phyloP scores from a whole-genome alignment of 2,329 filamentous ascomycete genomes.

The Magnaporthiopsis incrustans region DNA sequence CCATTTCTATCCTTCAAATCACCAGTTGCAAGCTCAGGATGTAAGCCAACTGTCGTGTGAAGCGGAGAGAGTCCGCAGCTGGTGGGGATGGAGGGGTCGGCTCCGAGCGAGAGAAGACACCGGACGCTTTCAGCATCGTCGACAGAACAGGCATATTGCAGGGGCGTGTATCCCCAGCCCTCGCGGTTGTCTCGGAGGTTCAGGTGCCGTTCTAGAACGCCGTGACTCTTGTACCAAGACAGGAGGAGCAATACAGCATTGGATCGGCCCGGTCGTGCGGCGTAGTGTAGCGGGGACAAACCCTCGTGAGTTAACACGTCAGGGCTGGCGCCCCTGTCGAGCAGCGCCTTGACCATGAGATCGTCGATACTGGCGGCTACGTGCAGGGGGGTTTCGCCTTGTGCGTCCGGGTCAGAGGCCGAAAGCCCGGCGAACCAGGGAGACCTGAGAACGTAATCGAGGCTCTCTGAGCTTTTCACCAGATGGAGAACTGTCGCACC shows the following conservation, averaged over 20 bases:
- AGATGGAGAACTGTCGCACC: not conserved
- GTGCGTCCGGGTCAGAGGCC: not conserved
- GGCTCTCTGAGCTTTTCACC: not conserved
- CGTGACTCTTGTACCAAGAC: not conserved
- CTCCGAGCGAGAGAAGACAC: not conserved
- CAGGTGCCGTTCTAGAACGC: not conserved
- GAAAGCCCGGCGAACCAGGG: not conserved
- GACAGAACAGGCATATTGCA: not conserved
- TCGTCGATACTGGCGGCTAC: not conserved
- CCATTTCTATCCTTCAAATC: not conserved
- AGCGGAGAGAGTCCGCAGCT: not conserved
- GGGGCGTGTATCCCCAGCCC: not conserved
- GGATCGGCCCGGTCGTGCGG: not conserved
- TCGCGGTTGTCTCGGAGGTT: not conserved
- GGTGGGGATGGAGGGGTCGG: not conserved
- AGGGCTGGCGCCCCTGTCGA: not conserved
- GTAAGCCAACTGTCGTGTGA: not conserved
- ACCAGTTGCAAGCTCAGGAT: not conserved
- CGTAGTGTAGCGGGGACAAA: not conserved
- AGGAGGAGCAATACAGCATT: not conserved
- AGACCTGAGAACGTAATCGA: not conserved
- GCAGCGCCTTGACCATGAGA: not conserved
- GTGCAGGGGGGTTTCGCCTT: not conserved
- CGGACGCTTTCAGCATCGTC: not conserved
- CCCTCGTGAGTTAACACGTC: not conserved